Conservation (phyloP, 1,284 basidiomycete species). For the Trametes sp. region DNA sequence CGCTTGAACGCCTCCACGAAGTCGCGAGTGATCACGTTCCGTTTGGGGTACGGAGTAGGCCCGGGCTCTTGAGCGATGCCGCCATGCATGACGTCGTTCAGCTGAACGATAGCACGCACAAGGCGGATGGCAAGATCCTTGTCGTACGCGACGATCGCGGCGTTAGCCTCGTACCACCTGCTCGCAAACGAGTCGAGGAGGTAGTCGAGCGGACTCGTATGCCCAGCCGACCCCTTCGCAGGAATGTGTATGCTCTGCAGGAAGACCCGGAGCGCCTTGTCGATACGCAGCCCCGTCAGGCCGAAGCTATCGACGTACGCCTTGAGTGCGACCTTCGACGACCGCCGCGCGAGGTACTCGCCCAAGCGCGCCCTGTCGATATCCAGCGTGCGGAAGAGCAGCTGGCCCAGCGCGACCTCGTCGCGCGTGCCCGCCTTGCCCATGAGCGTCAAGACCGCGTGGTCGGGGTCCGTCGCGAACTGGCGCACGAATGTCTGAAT, state of each 20-base stretch:
- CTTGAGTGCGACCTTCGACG: slow-evolving; percentile 78
- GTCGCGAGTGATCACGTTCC: slow-evolving; percentile 73
- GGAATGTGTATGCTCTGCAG: slow-evolving; percentile 84
- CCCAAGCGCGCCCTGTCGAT: slow-evolving; percentile 88
- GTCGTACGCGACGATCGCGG: slow-evolving; percentile 77
- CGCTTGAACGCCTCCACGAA: slow-evolving; percentile 83
- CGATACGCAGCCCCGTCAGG: slow-evolving; percentile 83
- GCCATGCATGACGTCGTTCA: slow-evolving; percentile 84
- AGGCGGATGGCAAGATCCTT: slow-evolving; percentile 81
- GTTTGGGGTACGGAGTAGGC: slow-evolving; percentile 65
- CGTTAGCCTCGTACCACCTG: slow-evolving; percentile 92
- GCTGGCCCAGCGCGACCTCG: slow-evolving; percentile 75
- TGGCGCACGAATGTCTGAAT: slow-evolving; percentile 76
- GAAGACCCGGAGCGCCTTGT: slow-evolving; percentile 90
- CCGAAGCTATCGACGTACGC: slow-evolving; percentile 90
- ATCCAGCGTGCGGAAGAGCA: slow-evolving; percentile 87
- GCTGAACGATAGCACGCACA: slow-evolving; percentile 85
- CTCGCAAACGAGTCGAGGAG: slow-evolving; percentile 87
- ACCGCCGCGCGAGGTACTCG: slow-evolving; percentile 77
- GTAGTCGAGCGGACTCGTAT: slow-evolving; percentile 62
- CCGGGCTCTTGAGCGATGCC: slow-evolving; percentile 67
- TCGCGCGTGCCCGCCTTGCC: slow-evolving; percentile 62
- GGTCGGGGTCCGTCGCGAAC: slow-evolving; percentile 78
- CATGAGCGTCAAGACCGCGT: slow-evolving; percentile 72
- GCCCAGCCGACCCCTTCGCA: slow-evolving; percentile 51